Base-by-base conservation (phyloP, 2,329 filamentous ascomycete genomes). In the Fusarium nodosum region DNA sequence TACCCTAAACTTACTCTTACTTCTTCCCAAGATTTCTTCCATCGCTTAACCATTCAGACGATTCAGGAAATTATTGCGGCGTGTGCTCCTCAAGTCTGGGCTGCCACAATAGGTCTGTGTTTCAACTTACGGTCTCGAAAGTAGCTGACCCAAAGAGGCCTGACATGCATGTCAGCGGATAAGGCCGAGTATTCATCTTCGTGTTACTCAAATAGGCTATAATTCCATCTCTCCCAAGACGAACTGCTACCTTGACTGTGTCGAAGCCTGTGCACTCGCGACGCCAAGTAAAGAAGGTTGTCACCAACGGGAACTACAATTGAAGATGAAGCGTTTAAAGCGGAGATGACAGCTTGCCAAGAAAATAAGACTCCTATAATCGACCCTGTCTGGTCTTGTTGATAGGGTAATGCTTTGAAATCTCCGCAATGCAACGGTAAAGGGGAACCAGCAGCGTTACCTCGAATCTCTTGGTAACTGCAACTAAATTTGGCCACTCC, bases 191-290 rank as follows among this genome's bases (percentile, higher is more conserved):
- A 16, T 18, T 26, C 11, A 22, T 53, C 51, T 24, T 51, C 59
- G 59, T 39, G 26, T 47, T 56, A 24, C 39, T n/a, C 7, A n/a
- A 63, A 45, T 63, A 38, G 48, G 36, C 48, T 12, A 51, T 22
- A 61, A 18, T 39, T 36, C 20, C 24, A 28, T 45, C 11, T 61
- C 4, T 9, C 45, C 18, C 31, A 59, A 48, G 34, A n/a, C 16
- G 13, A 44, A 54, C 31, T 54, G 54, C 31, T 64, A 52, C 52
- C 9, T 31, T 1, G 53, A 44, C 16, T 60, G 60, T 46, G 39
- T 65, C 39, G 47, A 60, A 47, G 48, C 39, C 48, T 51, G 48
- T 51, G 48, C 48, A 28, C 33, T 38, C 9, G 18, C 33, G 33
- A 38, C 48, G 33, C 48, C 48, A 51, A 51, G 48, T 10, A 20